Evolutionary conservation across 1,139 yeast species (phyloP).

Genomic region (Geotrichum restrictum): DNA sequence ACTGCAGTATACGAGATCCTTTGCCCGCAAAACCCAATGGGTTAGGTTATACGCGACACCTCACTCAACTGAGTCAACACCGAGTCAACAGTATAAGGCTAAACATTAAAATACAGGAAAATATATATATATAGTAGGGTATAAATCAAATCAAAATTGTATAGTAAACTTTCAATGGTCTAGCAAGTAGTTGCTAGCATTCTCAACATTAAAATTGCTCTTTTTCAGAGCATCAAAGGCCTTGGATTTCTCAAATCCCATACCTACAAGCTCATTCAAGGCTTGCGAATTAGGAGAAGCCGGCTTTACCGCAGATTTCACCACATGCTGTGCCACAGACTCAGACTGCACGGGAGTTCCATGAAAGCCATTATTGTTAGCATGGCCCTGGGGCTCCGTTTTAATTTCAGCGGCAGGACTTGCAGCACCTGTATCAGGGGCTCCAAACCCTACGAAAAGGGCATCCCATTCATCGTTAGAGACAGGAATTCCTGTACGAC

Average conservation of each 20-base stretch:
- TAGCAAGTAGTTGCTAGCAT: constrained; percentile 77
- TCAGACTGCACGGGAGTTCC: constrained; percentile 14
- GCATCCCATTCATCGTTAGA: constrained; percentile 86
- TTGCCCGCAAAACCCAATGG: too few relatives aligned
- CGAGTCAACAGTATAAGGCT: too few relatives aligned
- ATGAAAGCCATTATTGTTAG: constrained; percentile 30
- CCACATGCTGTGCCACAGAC: too few relatives aligned
- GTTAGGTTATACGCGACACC: constrained; percentile 1
- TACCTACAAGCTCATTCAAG: constrained; percentile 73
- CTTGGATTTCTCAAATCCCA: constrained; percentile 75
- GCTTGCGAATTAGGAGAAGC: constrained; percentile 19
- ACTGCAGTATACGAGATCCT: neutral
- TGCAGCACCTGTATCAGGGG: constrained; percentile 15
- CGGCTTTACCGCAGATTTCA: constrained; percentile 10
- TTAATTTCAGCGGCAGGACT: constrained; percentile 27
- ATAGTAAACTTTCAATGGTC: constrained; percentile 47
- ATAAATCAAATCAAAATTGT: neutral
- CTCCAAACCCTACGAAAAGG: constrained; percentile 71
- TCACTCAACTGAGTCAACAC: neutral
- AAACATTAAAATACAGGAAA: neutral
- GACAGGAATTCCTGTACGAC: constrained; percentile 9
- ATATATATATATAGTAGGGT: neutral
- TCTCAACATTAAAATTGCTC: constrained; percentile 71
- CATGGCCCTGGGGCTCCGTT: too few relatives aligned
- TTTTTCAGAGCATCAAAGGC: constrained; percentile 65